phyloP scores from a whole-genome alignment of 331 rosid species.

The Prunus yedoensis region DNA sequence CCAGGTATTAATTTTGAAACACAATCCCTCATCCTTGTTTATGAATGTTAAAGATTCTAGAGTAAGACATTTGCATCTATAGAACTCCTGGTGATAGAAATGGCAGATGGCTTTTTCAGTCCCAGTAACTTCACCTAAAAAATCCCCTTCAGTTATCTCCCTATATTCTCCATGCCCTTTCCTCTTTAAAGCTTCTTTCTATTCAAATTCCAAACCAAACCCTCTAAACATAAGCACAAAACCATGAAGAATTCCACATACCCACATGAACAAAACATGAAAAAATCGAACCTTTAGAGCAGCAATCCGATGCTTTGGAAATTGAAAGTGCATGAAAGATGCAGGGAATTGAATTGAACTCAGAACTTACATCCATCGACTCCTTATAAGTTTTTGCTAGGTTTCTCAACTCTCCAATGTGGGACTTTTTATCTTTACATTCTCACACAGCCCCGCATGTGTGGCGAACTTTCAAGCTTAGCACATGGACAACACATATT shows the following conservation, averaged over 20 bases:
- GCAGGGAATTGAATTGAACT: background rate
- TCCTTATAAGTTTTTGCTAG: no score
- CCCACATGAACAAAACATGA: background rate
- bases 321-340: background rate
- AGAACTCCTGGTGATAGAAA: slow-evolving; percentile 83
- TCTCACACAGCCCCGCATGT: no score
- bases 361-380: slow-evolving; percentile 77
- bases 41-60: background rate
- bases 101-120: slow-evolving; percentile 85
- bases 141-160: slow-evolving; percentile 87
- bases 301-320: slow-evolving; percentile 49
- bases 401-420: no score
- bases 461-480: no score
- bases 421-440: no score
- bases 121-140: slow-evolving; percentile 87
- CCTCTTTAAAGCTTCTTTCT: slow-evolving; percentile 84
- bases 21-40: no score
- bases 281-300: slow-evolving; percentile 69
- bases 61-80: slow-evolving; percentile 75
- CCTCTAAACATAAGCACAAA: slow-evolving; percentile 12
- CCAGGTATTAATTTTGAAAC: no score
- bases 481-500: no score
- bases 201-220: slow-evolving; percentile 21
- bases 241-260: background rate
- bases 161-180: slow-evolving; percentile 93